Evolutionary conservation across 2,329 filamentous ascomycete species (phyloP).

Genomic region (Aspergillus pseudoglaucus): DNA sequence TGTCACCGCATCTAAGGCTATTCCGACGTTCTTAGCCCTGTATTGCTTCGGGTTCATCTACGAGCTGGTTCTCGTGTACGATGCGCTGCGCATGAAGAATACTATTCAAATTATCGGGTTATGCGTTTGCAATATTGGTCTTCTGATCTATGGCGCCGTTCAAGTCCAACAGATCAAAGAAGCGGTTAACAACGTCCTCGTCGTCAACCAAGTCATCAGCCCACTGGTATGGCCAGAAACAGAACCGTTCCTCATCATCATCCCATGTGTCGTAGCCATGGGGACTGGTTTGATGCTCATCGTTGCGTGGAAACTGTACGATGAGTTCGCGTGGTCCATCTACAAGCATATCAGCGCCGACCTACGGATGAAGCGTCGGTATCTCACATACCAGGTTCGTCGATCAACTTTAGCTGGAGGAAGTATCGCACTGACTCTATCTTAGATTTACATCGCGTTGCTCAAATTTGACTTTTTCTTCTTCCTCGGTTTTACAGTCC

Average conservation of each 20-base stretch:
- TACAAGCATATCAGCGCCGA: conserved; percentile 99
- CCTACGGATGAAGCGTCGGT: conserved; percentile 91
- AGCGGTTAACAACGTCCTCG: conserved; percentile 55
- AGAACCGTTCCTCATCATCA: conserved; percentile 72
- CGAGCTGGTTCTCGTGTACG: conserved; percentile 81
- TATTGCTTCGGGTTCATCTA: conserved; percentile 98
- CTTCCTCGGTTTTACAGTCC: conserved; percentile 96
- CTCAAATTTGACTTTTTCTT: conserved; percentile 99
- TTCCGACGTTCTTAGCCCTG: conserved; percentile 89
- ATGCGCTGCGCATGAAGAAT: conserved; percentile 89
- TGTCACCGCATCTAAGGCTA: conserved; percentile 52
- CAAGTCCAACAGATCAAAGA: conserved; percentile 84
- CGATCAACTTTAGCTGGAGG: background rate
- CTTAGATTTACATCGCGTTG: conserved; percentile 89
- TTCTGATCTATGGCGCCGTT: conserved; percentile 87
- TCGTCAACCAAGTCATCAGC: conserved; percentile 39
- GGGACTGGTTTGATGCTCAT: conserved; percentile 67
- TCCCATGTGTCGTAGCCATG: conserved; percentile 75
- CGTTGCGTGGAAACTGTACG: conserved; percentile 89
- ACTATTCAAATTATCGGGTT: conserved; percentile 97
- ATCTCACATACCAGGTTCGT: conserved; percentile 86
- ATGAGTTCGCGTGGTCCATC: conserved; percentile 98
- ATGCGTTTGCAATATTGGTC: conserved; percentile 83
- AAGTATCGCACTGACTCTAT: conserved; percentile 14
- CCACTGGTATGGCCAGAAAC: conserved; percentile 61